These are phyloP conservation scores for Penicillium brevicompactum DNA, from an alignment of 2,329 filamentous ascomycete genomes.

Conservation along the genomic window DNA sequence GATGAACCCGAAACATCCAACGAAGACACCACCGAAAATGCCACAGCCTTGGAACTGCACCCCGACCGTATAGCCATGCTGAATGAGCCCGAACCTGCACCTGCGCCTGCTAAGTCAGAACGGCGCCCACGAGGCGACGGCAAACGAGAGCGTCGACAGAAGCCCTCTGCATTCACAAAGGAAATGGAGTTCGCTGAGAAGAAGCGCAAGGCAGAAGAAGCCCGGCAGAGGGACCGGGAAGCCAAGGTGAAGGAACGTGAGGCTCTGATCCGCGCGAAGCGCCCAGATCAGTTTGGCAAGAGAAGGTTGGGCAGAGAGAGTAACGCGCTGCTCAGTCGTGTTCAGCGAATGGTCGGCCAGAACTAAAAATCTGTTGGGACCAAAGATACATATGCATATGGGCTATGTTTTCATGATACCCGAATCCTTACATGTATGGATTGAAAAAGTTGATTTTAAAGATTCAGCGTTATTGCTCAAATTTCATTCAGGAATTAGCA, in stretches of 20 bases:
- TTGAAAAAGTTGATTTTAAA: constrained; percentile 5
- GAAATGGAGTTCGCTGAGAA: constrained; percentile 68
- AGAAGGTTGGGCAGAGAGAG: constrained; percentile 83
- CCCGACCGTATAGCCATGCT: constrained; percentile 64
- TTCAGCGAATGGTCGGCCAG: constrained; percentile 68
- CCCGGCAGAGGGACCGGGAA: constrained; percentile 65
- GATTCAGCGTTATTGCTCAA: neutral
- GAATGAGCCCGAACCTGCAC: constrained; percentile 43
- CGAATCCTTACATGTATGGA: constrained; percentile 11
- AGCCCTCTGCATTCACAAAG: constrained; percentile 61
- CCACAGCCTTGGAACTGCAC: constrained; percentile 56
- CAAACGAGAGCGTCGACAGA: constrained; percentile 39
- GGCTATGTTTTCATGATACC: constrained; percentile 27
- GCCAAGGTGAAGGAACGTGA: constrained; percentile 72
- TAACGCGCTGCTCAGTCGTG: constrained; percentile 72
- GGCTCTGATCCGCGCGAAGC: constrained; percentile 63
- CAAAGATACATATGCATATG: constrained; percentile 2
- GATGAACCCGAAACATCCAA: constrained; percentile 27
- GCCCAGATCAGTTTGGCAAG: constrained; percentile 68
- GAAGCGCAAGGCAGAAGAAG: constrained; percentile 60
- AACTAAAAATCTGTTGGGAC: constrained; percentile 13
- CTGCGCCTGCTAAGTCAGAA: constrained; percentile 20
- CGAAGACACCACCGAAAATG: constrained; percentile 21
- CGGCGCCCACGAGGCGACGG: constrained; percentile 24
- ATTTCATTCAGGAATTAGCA: too few relatives aligned